These are phyloP conservation scores for Blastocystis sp. DNA, from an alignment of 352 stramenopile genomes.

Conservation along the genomic window DNA sequence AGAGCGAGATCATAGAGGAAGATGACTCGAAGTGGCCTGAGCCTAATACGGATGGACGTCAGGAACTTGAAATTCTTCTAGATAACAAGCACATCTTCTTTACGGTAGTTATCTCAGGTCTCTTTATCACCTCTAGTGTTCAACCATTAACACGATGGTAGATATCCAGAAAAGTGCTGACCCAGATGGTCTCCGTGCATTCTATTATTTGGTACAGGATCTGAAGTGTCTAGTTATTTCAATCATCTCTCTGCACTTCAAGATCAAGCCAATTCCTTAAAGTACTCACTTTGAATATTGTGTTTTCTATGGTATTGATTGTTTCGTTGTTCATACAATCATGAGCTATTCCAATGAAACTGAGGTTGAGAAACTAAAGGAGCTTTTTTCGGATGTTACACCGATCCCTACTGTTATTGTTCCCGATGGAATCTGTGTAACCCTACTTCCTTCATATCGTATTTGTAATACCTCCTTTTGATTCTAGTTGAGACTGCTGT, in stretches of 20 bases:
- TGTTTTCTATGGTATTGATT: conserved; percentile 26
- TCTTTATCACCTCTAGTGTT: conserved; percentile 74
- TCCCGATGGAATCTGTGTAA: conserved; percentile 26
- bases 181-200: conserved; percentile 84
- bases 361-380: background rate
- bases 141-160: conserved; percentile 89
- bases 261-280: conserved; percentile 90
- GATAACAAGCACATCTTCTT: conserved; percentile 93
- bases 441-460: background rate
- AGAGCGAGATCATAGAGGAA: conserved; percentile 86
- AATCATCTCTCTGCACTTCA: conserved; percentile 94
- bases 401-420: background rate
- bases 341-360: background rate
- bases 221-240: conserved; percentile 92
- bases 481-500: background rate
- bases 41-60: conserved; percentile 83
- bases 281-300: background rate
- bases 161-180: conserved; percentile 92
- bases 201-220: conserved; percentile 96
- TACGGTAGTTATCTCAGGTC: conserved; percentile 74
- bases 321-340: conserved; percentile 22
- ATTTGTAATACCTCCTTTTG: background rate
- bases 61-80: conserved; percentile 92
- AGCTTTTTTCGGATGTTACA: conserved; percentile 12
- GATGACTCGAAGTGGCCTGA: conserved; percentile 92